Conservation (phyloP, 257 asterid genomes). For the Forsythia suspensa region DNA sequence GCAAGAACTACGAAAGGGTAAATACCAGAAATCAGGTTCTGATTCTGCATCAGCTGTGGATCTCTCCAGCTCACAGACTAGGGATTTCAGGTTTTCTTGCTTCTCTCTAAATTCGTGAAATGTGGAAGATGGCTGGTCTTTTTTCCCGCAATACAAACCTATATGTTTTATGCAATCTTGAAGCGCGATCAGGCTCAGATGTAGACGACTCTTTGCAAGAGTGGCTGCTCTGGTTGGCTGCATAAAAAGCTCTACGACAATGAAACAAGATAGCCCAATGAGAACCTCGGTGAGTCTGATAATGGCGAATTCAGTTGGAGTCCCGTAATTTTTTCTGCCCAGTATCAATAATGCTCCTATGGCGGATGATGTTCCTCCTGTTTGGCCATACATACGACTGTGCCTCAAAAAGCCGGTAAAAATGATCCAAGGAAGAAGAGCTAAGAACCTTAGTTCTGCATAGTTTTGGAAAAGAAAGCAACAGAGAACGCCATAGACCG, state of each 20-base stretch:
- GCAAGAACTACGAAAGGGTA: constrained; percentile 48
- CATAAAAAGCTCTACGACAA: constrained; percentile 50
- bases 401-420: constrained; percentile 51
- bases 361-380: constrained; percentile 67
- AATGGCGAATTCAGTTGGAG: constrained; percentile 56
- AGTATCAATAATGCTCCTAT: constrained; percentile 66
- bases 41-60: constrained; percentile 45
- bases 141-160: constrained; percentile 3
- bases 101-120: constrained; percentile 29
- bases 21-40: constrained; percentile 68
- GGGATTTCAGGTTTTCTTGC: constrained; percentile 29
- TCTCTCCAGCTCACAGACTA: constrained; percentile 36
- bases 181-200: constrained; percentile 27
- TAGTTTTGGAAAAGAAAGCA: constrained; percentile 43
- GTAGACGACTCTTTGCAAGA: constrained; percentile 45
- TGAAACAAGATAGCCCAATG: constrained; percentile 52
- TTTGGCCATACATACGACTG: constrained; percentile 60
- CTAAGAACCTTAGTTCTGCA: constrained; percentile 39
- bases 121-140: background rate
- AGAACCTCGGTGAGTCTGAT: constrained; percentile 52
- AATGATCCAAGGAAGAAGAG: constrained; percentile 73
- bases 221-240: constrained; percentile 65
- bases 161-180: constrained; percentile 43
- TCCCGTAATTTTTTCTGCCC: constrained; percentile 64
- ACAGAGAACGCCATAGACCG: constrained; percentile 69